Conservation (phyloP, 176 grass and related monocot species). For the Chloris gayana region DNA sequence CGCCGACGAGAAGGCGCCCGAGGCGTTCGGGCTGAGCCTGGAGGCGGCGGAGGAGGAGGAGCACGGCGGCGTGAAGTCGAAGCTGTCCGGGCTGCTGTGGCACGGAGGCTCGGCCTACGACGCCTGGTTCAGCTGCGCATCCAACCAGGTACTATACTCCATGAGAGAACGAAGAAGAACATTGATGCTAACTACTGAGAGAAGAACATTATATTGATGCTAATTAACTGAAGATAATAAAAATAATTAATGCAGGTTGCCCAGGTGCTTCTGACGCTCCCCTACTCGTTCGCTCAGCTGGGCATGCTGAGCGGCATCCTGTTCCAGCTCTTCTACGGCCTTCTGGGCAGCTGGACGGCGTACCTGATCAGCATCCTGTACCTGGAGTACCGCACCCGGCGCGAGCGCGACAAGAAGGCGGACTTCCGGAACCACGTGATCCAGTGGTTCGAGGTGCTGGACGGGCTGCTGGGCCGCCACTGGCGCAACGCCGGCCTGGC, state of each 20-base stretch:
- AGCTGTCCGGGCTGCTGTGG: slow-evolving; percentile 76
- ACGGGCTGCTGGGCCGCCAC: slow-evolving; percentile 81
- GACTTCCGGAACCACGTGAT: slow-evolving; percentile 99
- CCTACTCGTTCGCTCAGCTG: slow-evolving; percentile 96
- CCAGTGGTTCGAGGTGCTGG: slow-evolving; percentile 99
- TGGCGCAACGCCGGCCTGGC: slow-evolving; percentile 89
- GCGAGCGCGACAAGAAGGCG: slow-evolving; percentile 78
- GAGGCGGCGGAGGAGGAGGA: slow-evolving; percentile 23
- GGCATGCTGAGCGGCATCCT: slow-evolving; percentile 93
- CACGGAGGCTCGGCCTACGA: slow-evolving; percentile 92
- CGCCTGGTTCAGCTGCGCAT: slow-evolving; percentile 98
- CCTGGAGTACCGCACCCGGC: slow-evolving; percentile 84
- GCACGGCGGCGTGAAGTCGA: slow-evolving; percentile 4
- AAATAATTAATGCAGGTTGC: slow-evolving; percentile 46
- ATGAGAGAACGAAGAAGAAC: no score
- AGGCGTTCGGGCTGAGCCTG: slow-evolving; percentile 50
- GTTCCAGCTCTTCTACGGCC: slow-evolving; percentile 91
- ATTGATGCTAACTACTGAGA: no score
- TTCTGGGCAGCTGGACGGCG: slow-evolving; percentile 94
- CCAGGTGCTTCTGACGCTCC: slow-evolving; percentile 89
- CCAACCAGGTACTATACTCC: slow-evolving; percentile 78
- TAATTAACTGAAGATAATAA: no score
- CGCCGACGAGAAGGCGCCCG: slow-evolving; percentile 79
- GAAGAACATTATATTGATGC: no score
- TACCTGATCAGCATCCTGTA: slow-evolving; percentile 98